Base-by-base conservation (phyloP, 2,329 filamentous ascomycete genomes). In the Mycosphaerella sp. region DNA sequence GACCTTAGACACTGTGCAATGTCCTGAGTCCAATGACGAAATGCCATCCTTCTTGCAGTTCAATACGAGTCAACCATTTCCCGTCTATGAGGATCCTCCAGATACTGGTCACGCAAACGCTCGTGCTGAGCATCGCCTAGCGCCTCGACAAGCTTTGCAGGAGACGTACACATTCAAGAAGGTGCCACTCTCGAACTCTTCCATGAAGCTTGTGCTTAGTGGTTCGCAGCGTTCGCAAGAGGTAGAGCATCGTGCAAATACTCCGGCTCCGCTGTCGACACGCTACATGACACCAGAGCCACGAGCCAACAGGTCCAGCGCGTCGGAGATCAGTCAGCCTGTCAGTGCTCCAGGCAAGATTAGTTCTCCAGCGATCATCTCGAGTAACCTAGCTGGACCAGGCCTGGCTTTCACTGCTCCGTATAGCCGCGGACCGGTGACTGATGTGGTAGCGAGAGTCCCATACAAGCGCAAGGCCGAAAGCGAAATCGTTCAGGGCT, bases 151-250 rank as follows among this genome's bases (percentile, higher is more conserved):
- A 17, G 18, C 36, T 9, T 9, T 39, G 4, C 16, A 5, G 9
- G 28, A 41, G 14, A 13, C 35, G 30, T 57, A 59, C 43, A 43
- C 40, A 3, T 61, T 45, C 49, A 53, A 52, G 30, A 64, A 59
- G 48, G 53, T 55, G 42, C 60, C 62, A 10, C 45, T 45, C 8
- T 55, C 64, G 6, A 66, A 66, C 49, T 64, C 59, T 37, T 55
- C 58, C 9, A 59, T 59, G 14, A 65, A 63, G 53, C 55, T 52
- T 28, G 50, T 55, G 2, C 14, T 14, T 32, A 41, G 41, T 17
- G 50, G 25, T 21, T 51, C 44, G 21, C 53, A 34, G 17, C 45
- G 27, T 37, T 25, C 14, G 6, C 25, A 30, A 7, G 32, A 42
- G 2, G 37, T 14, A 13, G 12, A 9, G 30, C 14, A 40, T 35